Conservation (phyloP, 345 rosid species). For the Pugionium dolabratum region DNA sequence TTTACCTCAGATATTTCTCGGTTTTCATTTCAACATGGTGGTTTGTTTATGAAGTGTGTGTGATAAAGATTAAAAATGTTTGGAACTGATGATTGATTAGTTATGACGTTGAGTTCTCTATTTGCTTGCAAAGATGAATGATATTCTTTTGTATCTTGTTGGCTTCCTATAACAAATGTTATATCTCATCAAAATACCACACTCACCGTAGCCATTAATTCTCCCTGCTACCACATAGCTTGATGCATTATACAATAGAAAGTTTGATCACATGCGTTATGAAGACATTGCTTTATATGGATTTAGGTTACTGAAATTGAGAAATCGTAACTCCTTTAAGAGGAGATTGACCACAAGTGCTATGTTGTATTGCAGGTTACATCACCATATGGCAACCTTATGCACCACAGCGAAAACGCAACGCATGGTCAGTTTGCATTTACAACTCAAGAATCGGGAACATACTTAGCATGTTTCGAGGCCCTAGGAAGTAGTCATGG, state of each 20-base stretch:
- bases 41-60: neutral
- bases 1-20: neutral
- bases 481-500: slow-evolving; percentile 45
- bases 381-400: slow-evolving; percentile 65
- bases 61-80: neutral
- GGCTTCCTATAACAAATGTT: neutral
- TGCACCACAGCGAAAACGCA: slow-evolving; percentile 60
- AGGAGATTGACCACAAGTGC: neutral
- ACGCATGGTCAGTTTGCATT: slow-evolving; percentile 86
- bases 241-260: slow-evolving; percentile 1
- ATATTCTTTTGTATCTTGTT: neutral
- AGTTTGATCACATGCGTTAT: neutral
- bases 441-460: slow-evolving; percentile 77
- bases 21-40: neutral
- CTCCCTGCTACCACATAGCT: neutral
- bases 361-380: slow-evolving; percentile 54
- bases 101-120: neutral
- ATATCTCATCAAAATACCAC: slow-evolving; percentile 1
- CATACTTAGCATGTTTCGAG: slow-evolving; percentile 72
- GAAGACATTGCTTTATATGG: neutral
- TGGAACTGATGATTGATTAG: neutral
- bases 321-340: neutral
- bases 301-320: neutral
- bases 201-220: neutral
- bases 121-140: slow-evolving; percentile 5